Conservation (phyloP, 257 asterid genomes). For the Marsdenia floribunda region DNA sequence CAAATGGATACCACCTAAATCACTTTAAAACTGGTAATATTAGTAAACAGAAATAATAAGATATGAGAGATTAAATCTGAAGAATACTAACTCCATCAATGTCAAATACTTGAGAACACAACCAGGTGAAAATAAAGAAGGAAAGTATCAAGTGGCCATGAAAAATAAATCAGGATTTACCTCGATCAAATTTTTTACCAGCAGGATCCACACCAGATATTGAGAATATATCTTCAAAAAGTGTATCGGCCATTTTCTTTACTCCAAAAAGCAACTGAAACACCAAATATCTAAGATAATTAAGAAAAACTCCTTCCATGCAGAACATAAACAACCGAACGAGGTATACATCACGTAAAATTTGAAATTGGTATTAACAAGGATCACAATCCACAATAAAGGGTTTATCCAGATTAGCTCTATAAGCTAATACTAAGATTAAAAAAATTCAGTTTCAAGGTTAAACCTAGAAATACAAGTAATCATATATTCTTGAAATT, state of each 20-base stretch:
- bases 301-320: not conserved
- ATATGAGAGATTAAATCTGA: not conserved
- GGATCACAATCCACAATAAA: not conserved
- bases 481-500: not conserved
- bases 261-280: not conserved
- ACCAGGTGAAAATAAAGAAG: not conserved
- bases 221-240: slow-evolving; percentile 71
- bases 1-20: not conserved
- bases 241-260: slow-evolving; percentile 64
- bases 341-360: not conserved
- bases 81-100: not conserved
- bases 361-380: not conserved
- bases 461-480: not conserved
- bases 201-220: slow-evolving; percentile 62
- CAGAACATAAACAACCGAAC: not conserved
- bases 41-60: not conserved
- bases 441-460: no score
- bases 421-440: not conserved
- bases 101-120: not conserved
- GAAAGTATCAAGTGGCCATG: not conserved
- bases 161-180: slow-evolving; percentile 22
- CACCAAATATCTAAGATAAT: not conserved
- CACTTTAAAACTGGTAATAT: not conserved
- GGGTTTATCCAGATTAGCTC: not conserved
- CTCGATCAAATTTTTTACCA: slow-evolving; percentile 78